Base-by-base conservation (phyloP, 2,329 filamentous ascomycete species). In the Penicillium crustosum region DNA sequence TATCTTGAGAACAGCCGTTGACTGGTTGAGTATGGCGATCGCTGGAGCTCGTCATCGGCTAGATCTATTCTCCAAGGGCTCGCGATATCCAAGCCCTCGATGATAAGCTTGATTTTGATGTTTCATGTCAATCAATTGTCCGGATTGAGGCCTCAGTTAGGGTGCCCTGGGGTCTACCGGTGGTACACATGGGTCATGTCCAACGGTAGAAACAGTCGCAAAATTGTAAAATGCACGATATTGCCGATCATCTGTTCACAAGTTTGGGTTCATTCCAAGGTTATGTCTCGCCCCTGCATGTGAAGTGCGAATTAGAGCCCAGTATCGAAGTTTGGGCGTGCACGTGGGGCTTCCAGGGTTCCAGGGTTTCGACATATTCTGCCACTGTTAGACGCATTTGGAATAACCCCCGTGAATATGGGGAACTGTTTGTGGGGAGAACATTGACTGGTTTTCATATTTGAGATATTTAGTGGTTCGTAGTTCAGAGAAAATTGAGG, bases 71-170 rank as follows among this genome's bases (percentile, higher is more conserved):
- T 47, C 5, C 35, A 38, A 50, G n/a, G 25, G 19, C 3, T 23
- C 19, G 4, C 39, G 19, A 43, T 36, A 48, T 15, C n/a, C 33
- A n/a, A 45, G n/a, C 17, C 15, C 19, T 21, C 23, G 23, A 31
- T n/a, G 7, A 31, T 31, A 31, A 57, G 35, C 33, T 21, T 23
- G 57, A 41, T 50, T 23, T 47, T 21, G 31, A 52, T 15, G 4
- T 15, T n/a, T 17, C 13, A 38, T 38, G 60, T 31, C 49, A 53
- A 62, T 59, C 58, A 29, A 17, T 9, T 58, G 15, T 45, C 44
- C 25, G 13, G 25, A 19, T 42, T 23, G 36, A 38, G 15, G 15
- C 49, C 33, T 38, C 13, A n/a, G 19, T 42, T 27, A 41, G 45
- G 12, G 27, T 36, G 35, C 39, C 50, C 54, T 54, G 35, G 33